These are phyloP conservation scores for Fusarium piperis DNA, from an alignment of 2,329 filamentous ascomycete species.

Conservation along the genomic window DNA sequence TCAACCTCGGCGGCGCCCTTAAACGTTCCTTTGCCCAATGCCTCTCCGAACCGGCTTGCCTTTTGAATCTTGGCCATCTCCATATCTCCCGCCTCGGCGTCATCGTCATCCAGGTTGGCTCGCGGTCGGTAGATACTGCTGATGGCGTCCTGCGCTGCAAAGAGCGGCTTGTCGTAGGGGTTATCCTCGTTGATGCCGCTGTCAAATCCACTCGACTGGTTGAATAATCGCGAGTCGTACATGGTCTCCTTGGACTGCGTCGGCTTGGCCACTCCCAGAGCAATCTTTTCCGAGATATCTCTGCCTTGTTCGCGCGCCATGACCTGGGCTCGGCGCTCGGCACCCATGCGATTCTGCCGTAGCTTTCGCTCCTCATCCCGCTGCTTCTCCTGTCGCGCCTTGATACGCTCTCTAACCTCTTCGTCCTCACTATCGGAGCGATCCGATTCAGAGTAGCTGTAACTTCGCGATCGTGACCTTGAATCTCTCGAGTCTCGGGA, in stretches of 20 bases:
- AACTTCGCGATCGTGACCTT: conserved; percentile 56
- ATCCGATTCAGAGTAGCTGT: conserved; percentile 62
- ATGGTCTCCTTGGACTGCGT: conserved; percentile 92
- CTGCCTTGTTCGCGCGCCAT: conserved; percentile 95
- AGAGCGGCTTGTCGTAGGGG: conserved; percentile 95
- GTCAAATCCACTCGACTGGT: conserved; percentile 90
- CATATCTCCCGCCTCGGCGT: conserved; percentile 80
- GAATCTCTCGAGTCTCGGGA: conserved; percentile 55
- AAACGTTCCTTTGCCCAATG: conserved; percentile 89
- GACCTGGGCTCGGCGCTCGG: conserved; percentile 89
- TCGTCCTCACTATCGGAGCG: conserved; percentile 69
- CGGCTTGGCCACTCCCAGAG: conserved; percentile 91
- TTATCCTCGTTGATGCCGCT: conserved; percentile 98
- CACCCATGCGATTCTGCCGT: conserved; percentile 93
- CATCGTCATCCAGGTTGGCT: conserved; percentile 78
- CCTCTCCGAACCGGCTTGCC: conserved; percentile 83
- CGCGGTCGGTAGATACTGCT: conserved; percentile 91
- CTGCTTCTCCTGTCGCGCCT: conserved; percentile 78
- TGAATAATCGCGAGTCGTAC: conserved; percentile 97
- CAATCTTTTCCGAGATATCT: conserved; percentile 97
- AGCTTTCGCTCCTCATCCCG: conserved; percentile 89
- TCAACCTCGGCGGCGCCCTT: conserved; percentile 87
- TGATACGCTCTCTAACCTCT: conserved; percentile 79
- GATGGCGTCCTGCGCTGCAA: conserved; percentile 94
- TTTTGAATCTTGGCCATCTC: conserved; percentile 92